A percentile compares a stretch with the other conserved stretches of the same genome.
phyloP scores from a whole-genome alignment of 2,329 filamentous ascomycete genomes.

The Talaromyces sp. region DNA sequence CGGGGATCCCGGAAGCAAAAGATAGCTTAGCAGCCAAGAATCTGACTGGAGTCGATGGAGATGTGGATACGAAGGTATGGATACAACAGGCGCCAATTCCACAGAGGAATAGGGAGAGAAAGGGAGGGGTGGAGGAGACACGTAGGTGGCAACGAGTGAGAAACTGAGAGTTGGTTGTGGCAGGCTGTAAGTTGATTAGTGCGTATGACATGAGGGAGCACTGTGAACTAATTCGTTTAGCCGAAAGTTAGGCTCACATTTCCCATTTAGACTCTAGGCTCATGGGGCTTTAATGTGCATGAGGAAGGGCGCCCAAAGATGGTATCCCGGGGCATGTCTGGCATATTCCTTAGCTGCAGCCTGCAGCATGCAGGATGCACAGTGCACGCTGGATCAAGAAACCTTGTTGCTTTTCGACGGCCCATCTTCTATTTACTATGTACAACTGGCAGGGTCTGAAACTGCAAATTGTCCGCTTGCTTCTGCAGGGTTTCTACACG shows the following conservation, averaged over 20 bases:
- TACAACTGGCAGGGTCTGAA: background rate
- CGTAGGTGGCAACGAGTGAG: constrained; percentile 5
- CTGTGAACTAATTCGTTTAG: background rate
- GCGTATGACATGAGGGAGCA: background rate
- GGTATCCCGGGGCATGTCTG: constrained; percentile 1
- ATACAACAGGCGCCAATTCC: background rate
- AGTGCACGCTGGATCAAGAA: background rate
- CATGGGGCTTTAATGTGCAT: constrained; percentile 8
- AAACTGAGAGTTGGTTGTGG: background rate
- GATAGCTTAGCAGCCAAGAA: constrained; percentile 9
- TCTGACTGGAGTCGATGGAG: background rate
- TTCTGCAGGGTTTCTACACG: background rate
- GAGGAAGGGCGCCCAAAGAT: background rate
- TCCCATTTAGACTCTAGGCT: background rate
- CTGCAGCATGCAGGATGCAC: background rate
- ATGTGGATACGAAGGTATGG: background rate
- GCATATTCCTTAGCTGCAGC: constrained; percentile 8
- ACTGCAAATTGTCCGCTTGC: background rate
- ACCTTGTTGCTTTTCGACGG: background rate
- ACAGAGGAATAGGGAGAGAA: too few relatives aligned
- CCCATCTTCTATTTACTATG: background rate
- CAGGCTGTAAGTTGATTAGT: background rate
- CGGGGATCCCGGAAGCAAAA: constrained; percentile 16
- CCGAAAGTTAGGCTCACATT: background rate
- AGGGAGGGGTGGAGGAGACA: background rate